Percentiles rank a stretch among this genome's conserved stretches.
Evolutionary conservation across 208 protist genomes (phyloP).

Genomic region (Endotrypanum monterogeii): DNA sequence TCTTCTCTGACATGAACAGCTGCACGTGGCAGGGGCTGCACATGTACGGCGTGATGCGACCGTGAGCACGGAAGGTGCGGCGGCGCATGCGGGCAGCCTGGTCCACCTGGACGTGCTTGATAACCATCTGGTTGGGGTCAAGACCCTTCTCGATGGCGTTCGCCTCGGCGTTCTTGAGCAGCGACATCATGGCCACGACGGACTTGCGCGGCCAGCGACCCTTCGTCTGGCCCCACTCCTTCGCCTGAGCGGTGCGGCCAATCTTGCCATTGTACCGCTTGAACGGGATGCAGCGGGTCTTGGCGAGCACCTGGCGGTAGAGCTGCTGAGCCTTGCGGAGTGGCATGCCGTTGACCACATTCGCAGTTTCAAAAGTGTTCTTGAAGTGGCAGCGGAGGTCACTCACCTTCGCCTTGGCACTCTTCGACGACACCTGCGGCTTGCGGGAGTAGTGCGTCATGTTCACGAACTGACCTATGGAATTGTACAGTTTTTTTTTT

Average conservation of each 20-base stretch:
- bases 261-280: constrained; percentile 93
- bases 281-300: constrained; percentile 96
- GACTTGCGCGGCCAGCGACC: constrained; percentile 95
- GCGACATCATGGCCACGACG: constrained; percentile 86
- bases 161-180: constrained; percentile 94
- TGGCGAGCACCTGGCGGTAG: constrained; percentile 93
- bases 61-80: constrained; percentile 96
- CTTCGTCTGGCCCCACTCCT: constrained; percentile 93
- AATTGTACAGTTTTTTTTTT: not conserved
- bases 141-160: constrained; percentile 93
- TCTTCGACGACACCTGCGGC: constrained; percentile 90
- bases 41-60: constrained; percentile 94
- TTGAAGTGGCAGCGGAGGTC: constrained; percentile 95
- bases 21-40: constrained; percentile 92
- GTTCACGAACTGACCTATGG: constrained; percentile 63
- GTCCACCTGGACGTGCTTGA: constrained; percentile 94
- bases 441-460: constrained; percentile 93
- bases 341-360: constrained; percentile 93
- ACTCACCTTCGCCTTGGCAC: constrained; percentile 86
- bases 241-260: constrained; percentile 92
- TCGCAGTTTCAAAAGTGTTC: constrained; percentile 95
- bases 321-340: constrained; percentile 93
- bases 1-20: constrained; percentile 89
- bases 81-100: constrained; percentile 90
- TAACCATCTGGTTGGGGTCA: constrained; percentile 90